A percentile compares a stretch with the other conserved stretches of the same genome.
Evolutionary conservation across 2,329 filamentous ascomycete species (phyloP).

Genomic region (Pyrenophora graminea): DNA sequence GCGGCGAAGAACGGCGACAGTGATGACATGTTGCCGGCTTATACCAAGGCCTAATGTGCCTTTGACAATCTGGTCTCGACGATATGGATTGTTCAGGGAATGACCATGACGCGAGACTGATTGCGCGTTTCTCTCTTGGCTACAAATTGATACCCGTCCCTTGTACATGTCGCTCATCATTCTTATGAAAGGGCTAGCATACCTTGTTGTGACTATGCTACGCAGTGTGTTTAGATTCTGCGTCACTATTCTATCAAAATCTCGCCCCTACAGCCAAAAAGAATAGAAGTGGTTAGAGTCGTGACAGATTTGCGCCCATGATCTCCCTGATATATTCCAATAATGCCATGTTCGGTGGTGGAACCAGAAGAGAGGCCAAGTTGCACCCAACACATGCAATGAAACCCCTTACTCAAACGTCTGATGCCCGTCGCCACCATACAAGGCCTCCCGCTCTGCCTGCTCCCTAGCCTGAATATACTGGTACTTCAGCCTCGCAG

Average conservation of each 20-base stretch:
- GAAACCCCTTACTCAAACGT: slow-evolving; percentile 1
- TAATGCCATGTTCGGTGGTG: no score
- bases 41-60: slow-evolving; percentile 24
- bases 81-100: neutral
- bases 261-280: no score
- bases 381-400: no score
- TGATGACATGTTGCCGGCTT: slow-evolving; percentile 29
- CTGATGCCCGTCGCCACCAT: slow-evolving; percentile 2
- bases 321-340: no score
- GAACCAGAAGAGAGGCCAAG: no score
- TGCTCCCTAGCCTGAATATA: slow-evolving; percentile 29
- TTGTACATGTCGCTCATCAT: no score
- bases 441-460: slow-evolving; percentile 2
- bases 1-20: slow-evolving; percentile 18
- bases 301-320: no score
- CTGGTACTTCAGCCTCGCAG: slow-evolving; percentile 27
- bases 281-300: no score
- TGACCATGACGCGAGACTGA: neutral
- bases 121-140: neutral
- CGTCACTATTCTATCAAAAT: no score
- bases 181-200: no score
- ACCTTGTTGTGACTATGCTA: no score
- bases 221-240: no score
- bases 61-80: neutral
- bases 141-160: slow-evolving; percentile 8